Evolutionary conservation across 305 asterid species (phyloP).

Genomic region (Fraxinus ornus): DNA sequence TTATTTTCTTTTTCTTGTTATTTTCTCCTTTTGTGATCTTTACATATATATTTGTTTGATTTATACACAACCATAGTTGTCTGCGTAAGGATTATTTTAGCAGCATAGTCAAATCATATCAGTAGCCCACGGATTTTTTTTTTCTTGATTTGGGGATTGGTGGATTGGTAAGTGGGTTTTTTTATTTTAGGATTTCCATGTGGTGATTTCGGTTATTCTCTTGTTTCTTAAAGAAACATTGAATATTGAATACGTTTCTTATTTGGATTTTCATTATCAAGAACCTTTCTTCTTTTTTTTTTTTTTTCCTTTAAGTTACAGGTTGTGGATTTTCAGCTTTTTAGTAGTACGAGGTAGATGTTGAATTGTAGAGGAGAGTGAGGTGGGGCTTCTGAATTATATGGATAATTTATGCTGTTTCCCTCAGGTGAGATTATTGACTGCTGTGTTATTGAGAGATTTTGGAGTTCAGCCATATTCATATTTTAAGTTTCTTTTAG

Average conservation of each 20-base stretch:
- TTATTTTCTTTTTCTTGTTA: background rate
- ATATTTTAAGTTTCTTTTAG: background rate
- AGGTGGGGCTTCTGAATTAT: constrained; percentile 33
- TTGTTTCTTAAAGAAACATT: constrained; percentile 28
- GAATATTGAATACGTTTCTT: constrained; percentile 31
- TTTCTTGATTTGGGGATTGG: constrained; percentile 33
- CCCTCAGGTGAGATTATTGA: constrained; percentile 48
- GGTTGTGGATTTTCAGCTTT: constrained; percentile 43
- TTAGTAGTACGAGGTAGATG: constrained; percentile 44
- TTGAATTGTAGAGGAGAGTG: constrained; percentile 44
- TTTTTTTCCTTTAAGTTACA: constrained; percentile 17
- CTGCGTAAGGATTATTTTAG: constrained; percentile 21
- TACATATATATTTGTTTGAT: background rate
- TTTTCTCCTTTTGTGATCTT: background rate
- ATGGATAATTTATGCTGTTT: constrained; percentile 80
- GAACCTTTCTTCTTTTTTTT: background rate
- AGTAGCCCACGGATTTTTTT: constrained; percentile 10
- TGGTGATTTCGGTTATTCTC: constrained; percentile 28
- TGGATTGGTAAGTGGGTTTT: constrained; percentile 58
- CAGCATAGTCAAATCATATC: constrained; percentile 28
- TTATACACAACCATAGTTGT: background rate
- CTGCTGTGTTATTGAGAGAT: background rate
- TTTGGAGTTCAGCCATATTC: background rate
- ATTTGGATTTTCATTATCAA: constrained; percentile 24
- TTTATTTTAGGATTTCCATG: constrained; percentile 23